These are phyloP conservation scores for Cronartium quercuum DNA, from an alignment of 1,284 basidiomycete species.

Conservation along the genomic window DNA sequence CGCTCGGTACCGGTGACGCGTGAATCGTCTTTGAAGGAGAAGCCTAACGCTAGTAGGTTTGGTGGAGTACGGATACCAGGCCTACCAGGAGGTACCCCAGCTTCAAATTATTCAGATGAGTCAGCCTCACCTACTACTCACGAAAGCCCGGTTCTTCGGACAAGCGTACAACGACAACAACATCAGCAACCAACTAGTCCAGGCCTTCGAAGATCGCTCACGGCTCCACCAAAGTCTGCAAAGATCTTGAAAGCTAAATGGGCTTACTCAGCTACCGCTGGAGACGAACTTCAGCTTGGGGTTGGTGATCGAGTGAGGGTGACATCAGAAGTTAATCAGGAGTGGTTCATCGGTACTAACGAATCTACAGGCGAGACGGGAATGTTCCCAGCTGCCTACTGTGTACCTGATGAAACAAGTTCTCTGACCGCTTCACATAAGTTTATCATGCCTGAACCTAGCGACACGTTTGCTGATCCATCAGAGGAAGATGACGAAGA, in stretches of 20 bases:
- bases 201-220: neutral
- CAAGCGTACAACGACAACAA: neutral
- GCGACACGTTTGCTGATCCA: constrained; percentile 36
- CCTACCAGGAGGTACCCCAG: neutral
- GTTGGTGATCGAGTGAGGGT: constrained; percentile 29
- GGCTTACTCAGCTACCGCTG: constrained; percentile 28
- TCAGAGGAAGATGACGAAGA: constrained; percentile 19
- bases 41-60: constrained; percentile 1
- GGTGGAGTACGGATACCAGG: constrained; percentile 36
- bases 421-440: neutral
- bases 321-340: constrained; percentile 26
- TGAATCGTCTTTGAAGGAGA: neutral
- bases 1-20: neutral
- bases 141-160: neutral
- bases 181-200: constrained; percentile 5
- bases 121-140: constrained; percentile 16
- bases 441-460: neutral
- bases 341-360: constrained; percentile 30
- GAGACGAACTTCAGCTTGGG: constrained; percentile 22
- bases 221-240: neutral
- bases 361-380: constrained; percentile 30
- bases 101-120: constrained; percentile 5
- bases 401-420: constrained; percentile 3
- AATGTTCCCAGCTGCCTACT: constrained; percentile 38
- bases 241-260: constrained; percentile 32